Base-by-base conservation (phyloP, 2,329 filamentous ascomycete species). In the Ophiostoma angusticollis region DNA sequence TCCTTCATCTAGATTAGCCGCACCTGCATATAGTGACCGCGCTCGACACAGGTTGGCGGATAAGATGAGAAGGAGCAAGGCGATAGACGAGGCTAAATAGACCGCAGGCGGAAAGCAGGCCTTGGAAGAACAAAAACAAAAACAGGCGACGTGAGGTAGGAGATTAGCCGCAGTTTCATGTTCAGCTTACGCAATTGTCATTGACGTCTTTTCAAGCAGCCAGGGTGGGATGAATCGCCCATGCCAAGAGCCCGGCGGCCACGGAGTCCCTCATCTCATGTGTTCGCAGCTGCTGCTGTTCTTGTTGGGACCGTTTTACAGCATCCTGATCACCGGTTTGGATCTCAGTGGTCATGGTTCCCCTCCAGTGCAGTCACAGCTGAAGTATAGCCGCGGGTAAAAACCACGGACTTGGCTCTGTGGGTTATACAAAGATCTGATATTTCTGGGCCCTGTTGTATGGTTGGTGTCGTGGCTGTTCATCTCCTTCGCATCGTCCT, bases 141-240 rank as follows among this genome's bases (percentile, higher is more conserved):
- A 31, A 13, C 14, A 22, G 5, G 18, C 23, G 24, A 31, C 34
- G 33, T 34, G 27, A 30, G 39, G 27, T 30, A n/a, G n/a, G 39
- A 45, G 33, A 45, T 45, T 42, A 42, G 43, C 43, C 43, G 43
- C 36, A 12, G 43, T 45, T 45, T 45, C 40, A 45, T 35, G 25
- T 42, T 36, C 31, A 24, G 30, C 31, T 25, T 14, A 16, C 32
- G n/a, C 24, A 22, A 27, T 24, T 19, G 17, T 34, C 29, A 35
- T 21, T 28, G 19, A 12, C 18, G n/a, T 36, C 28, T 34, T 25
- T 25, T 37, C 29, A 17, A 9, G 24, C 32, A 28, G 18, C 30
- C 29, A 30, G 14, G 14, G 17, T 25, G 16, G 31, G 27, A 35
- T 25, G 17, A 32, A 40, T 35, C 37, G 17, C 33, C 37, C 29